Evolutionary conservation across 495 filamentous ascomycete genomes (phyloP).

Genomic region (Xanthoparmelia taractica): DNA sequence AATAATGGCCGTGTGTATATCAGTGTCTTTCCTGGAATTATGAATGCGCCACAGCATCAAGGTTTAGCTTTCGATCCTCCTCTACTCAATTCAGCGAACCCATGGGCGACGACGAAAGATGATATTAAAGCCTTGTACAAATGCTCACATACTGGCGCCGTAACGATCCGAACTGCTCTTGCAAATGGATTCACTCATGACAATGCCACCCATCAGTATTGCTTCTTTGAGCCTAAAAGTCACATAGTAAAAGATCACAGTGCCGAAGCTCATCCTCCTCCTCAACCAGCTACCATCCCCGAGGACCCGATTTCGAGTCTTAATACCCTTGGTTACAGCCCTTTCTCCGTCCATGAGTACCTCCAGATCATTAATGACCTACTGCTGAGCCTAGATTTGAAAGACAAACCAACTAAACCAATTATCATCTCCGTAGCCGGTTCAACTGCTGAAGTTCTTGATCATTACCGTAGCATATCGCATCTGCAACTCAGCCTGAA

Average conservation of each 20-base stretch:
- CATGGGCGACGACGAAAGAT: conserved; percentile 56
- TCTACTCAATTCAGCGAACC: conserved; percentile 61
- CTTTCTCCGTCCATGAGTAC: conserved; percentile 31
- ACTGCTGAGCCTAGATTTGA: conserved; percentile 18
- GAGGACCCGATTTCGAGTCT: conserved; percentile 30
- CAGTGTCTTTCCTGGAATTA: neutral
- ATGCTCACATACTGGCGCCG: conserved; percentile 54
- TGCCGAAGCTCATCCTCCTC: neutral
- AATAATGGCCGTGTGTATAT: neutral
- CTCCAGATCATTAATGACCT: conserved; percentile 26
- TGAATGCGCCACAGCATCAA: neutral
- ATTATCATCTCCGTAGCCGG: conserved; percentile 69
- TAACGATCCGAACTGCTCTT: conserved; percentile 60
- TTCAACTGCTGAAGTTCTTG: conserved; percentile 38
- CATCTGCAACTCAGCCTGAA: conserved; percentile 24
- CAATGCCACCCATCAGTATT: conserved; percentile 35
- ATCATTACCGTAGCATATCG: conserved; percentile 36
- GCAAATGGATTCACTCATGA: conserved; percentile 53
- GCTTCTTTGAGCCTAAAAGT: conserved; percentile 33
- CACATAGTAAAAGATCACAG: conserved; percentile 14
- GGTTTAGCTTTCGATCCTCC: conserved; percentile 49
- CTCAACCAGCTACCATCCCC: neutral
- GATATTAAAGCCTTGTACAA: conserved; percentile 50
- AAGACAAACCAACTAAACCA: conserved; percentile 34
- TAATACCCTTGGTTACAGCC: conserved; percentile 41